These are phyloP conservation scores for Nigrograna mackinnonii DNA, from an alignment of 2,329 filamentous ascomycete genomes.

Conservation along the genomic window DNA sequence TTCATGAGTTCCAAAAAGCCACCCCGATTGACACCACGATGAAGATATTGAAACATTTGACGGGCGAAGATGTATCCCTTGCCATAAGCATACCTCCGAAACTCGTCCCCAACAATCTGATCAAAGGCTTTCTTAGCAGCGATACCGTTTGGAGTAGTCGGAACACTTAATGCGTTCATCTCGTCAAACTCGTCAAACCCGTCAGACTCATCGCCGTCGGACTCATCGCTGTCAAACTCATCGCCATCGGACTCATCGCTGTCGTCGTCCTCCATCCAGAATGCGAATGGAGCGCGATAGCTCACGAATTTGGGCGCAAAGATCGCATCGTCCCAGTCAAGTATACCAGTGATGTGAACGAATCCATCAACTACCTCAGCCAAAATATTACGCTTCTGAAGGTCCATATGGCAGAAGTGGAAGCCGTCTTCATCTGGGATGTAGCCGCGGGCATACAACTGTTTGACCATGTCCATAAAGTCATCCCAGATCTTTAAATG, in stretches of 20 bases:
- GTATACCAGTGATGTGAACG: conserved; percentile 19
- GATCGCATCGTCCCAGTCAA: conserved; percentile 22
- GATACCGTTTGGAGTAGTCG: conserved; percentile 5
- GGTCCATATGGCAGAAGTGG: conserved; percentile 10
- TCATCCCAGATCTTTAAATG: background rate
- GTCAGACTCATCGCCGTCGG: no score
- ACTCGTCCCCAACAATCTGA: conserved; percentile 22
- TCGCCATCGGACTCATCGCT: no score
- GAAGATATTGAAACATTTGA: background rate
- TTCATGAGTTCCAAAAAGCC: no score
- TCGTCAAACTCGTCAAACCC: no score
- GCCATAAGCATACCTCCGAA: conserved; percentile 18
- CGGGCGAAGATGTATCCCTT: conserved; percentile 14
- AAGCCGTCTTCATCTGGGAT: background rate
- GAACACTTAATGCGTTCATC: conserved; percentile 16
- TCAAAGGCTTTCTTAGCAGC: conserved; percentile 30
- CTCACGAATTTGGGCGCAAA: conserved; percentile 20
- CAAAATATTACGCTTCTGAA: conserved; percentile 23
- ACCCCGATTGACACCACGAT: no score
- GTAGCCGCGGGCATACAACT: background rate
- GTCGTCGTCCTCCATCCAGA: conserved; percentile 15
- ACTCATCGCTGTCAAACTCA: no score
- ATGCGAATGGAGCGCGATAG: conserved; percentile 16
- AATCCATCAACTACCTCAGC: conserved; percentile 10
- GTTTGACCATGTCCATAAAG: background rate